Evolutionary conservation across 1,284 basidiomycete genomes (phyloP), one percentile per base, ranked within the genome.

Genomic region (Tilletia horrida): DNA sequence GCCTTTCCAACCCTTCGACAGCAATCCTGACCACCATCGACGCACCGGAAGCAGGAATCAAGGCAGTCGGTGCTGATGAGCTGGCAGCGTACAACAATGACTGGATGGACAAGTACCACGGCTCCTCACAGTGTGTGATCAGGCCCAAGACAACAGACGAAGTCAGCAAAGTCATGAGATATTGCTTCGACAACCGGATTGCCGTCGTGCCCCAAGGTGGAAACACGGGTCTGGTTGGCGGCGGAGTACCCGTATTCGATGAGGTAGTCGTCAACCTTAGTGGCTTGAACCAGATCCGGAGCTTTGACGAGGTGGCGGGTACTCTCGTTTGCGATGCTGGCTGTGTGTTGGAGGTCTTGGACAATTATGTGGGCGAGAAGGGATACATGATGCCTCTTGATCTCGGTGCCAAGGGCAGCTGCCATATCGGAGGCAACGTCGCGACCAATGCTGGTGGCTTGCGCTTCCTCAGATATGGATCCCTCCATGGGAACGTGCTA

Each of bases 331-430:
- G 84, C 63, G 87, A 98, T 82, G 93, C 94, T 1, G 96, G 96
- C 35, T 94, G 93, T 83, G 88, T 99, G 73, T 87, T 99, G n/a
- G 91, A 98, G 80, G 87, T 88, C 11, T 86, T 97, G 35, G 90
- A 92, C 66, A 90, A 94, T 82, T 88, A 91, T 81, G 87, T 98
- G 62, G 88, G 89, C 2, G 90, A 92, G 9, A 86, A 93, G 78
- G 88, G 93, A 70, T 92, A 97, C 83, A 94, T 97, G 83, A 94
- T 98, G 89, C 96, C 96, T 3, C 87, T 98, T 50, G 96, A 99
- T 82, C 86, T 99, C 6, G 96, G 95, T 63, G 96, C 96, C 21
- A 99, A 99, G 85, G 96, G 96, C 78, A 59, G 91, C 75, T 99
- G 96, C 84, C 95, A 97, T 78, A 96, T 99, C 74, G 96, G 96